A percentile compares a stretch with the other conserved stretches of the same genome.
phyloP scores from a whole-genome alignment of 257 asterid genomes.

The Hygrophila difformis region DNA sequence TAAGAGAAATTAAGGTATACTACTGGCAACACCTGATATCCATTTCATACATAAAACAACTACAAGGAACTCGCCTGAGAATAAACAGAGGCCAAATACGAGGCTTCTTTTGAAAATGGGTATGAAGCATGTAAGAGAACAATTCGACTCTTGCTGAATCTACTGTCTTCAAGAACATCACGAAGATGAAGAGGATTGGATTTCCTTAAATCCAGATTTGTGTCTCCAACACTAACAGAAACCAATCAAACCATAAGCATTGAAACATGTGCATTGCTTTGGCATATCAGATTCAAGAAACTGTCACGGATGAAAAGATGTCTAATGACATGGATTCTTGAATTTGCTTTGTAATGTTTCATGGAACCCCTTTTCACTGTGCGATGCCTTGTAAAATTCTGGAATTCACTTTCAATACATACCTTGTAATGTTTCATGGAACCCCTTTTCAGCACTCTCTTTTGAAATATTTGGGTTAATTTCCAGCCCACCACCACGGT shows the following conservation, averaged over 20 bases:
- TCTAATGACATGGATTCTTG: conserved; percentile 7
- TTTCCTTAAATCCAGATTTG: conserved; percentile 79
- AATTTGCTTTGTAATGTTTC: background rate
- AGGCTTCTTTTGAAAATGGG: conserved; percentile 91
- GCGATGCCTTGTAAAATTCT: conserved; percentile 60
- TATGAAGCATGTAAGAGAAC: conserved; percentile 91
- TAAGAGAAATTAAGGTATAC: conserved; percentile 12
- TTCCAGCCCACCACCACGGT: conserved; percentile 92
- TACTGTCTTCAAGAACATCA: conserved; percentile 68
- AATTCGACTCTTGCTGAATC: conserved; percentile 54
- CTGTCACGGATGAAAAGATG: conserved; percentile 4
- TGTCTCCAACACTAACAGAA: conserved; percentile 27
- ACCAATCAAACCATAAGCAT: too few species aligned
- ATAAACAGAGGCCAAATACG: conserved; percentile 88
- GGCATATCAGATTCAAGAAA: conserved; percentile 5
- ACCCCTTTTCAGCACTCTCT: conserved; percentile 72
- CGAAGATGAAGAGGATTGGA: conserved; percentile 95
- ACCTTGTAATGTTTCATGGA: conserved; percentile 53
- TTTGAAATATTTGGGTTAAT: conserved; percentile 51
- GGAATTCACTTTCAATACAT: conserved; percentile 15
- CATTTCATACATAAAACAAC: conserved; percentile 2
- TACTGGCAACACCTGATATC: conserved; percentile 6
- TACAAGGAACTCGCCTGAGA: conserved; percentile 50
- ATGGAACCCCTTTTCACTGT: conserved; percentile 8
- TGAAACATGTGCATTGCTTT: too few species aligned